These are phyloP conservation scores for Globisporangium paddicum DNA, from an alignment of 352 stramenopile species.

Conservation along the genomic window DNA sequence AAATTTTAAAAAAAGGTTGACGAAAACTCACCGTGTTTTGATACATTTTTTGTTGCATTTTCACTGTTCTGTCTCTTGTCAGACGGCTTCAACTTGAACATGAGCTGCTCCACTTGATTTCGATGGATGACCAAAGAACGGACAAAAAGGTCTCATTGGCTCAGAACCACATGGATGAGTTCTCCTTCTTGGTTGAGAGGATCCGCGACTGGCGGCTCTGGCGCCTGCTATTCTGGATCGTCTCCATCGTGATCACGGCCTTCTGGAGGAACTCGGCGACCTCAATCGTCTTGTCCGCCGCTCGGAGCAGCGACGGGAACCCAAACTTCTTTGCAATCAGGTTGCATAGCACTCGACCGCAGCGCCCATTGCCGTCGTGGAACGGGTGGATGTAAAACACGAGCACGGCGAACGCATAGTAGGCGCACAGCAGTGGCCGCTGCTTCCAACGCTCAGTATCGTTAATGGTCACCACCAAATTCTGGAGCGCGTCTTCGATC, in stretches of 20 bases:
- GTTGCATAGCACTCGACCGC: slow-evolving; percentile 67
- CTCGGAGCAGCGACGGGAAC: slow-evolving; percentile 52
- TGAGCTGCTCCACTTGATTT: slow-evolving; percentile 8
- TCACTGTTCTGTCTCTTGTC: background rate
- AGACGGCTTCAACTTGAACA: slow-evolving; percentile 2
- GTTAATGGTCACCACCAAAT: slow-evolving; percentile 47
- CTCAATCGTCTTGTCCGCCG: slow-evolving; percentile 82
- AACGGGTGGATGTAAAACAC: slow-evolving; percentile 87
- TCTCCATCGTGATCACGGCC: slow-evolving; percentile 65
- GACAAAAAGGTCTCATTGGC: too few species aligned
- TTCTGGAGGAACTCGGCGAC: slow-evolving; percentile 68
- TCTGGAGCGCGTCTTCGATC: slow-evolving; percentile 38
- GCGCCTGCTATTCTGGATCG: slow-evolving; percentile 49
- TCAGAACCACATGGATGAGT: slow-evolving; percentile 82
- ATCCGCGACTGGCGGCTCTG: slow-evolving; percentile 42
- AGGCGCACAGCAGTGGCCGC: slow-evolving; percentile 60
- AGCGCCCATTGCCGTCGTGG: slow-evolving; percentile 78
- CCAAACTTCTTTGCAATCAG: slow-evolving; percentile 69
- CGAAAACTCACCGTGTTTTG: background rate
- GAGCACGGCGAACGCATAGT: slow-evolving; percentile 74
- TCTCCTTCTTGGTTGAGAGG: slow-evolving; percentile 57
- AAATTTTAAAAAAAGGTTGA: too few species aligned
- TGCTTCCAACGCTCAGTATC: slow-evolving; percentile 29
- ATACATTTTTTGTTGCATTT: background rate
- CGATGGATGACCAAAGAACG: slow-evolving; percentile 3